Conservation (phyloP, 352 stramenopile species). For the Globisporangium ultimum region DNA sequence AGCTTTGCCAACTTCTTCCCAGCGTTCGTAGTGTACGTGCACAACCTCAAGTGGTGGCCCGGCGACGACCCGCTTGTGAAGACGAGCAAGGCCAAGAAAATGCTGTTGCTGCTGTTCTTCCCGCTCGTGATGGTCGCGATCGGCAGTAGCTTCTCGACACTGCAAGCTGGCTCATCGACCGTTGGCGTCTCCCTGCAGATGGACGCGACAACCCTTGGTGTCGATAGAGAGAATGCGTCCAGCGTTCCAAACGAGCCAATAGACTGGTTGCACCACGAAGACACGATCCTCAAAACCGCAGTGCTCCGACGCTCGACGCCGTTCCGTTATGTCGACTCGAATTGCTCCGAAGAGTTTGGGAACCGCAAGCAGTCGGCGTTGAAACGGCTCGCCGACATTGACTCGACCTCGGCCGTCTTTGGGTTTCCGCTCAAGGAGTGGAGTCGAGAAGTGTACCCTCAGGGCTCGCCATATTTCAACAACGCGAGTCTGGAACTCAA, state of each 20-base stretch:
- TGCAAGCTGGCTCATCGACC: conserved; percentile 14
- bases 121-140: conserved; percentile 16
- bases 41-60: conserved; percentile 23
- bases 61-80: conserved; percentile 14
- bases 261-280: neutral
- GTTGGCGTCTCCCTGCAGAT: conserved; percentile 9
- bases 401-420: conserved; percentile 19
- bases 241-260: too few species aligned
- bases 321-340: conserved; percentile 7
- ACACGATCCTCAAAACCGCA: conserved; percentile 18
- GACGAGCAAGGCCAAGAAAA: conserved; percentile 17
- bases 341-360: neutral
- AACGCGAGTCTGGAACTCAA: conserved; percentile 8
- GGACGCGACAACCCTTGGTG: conserved; percentile 5
- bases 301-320: conserved; percentile 7
- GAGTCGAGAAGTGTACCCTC: conserved; percentile 20
- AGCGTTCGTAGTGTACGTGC: conserved; percentile 20
- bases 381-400: conserved; percentile 14
- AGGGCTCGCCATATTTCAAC: neutral
- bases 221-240: neutral
- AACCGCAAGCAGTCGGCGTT: neutral
- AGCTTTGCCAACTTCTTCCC: conserved; percentile 20
- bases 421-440: conserved; percentile 25
- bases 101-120: conserved; percentile 16
- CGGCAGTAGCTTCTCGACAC: conserved; percentile 18